Conservation (phyloP, 169 alveolate species). For the Plasmodium cynomolgi region DNA sequence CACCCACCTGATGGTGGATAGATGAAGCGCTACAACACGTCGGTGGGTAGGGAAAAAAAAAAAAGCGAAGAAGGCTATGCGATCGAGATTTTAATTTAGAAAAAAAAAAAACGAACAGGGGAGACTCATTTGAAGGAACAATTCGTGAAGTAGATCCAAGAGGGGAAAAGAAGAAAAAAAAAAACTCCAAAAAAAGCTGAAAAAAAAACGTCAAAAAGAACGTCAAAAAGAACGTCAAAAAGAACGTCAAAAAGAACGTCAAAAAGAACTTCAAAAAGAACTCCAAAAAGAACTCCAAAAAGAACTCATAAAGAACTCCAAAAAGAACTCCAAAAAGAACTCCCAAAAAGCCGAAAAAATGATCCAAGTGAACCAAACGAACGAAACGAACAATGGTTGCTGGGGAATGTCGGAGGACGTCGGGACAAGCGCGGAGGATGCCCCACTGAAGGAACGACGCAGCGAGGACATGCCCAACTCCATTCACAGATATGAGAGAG, state of each 20-base stretch:
- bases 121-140: neutral
- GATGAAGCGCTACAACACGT: neutral
- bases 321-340: no score
- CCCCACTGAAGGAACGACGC: neutral
- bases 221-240: neutral
- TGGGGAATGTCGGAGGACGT: neutral
- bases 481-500: slow-evolving; percentile 42
- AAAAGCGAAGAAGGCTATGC: neutral
- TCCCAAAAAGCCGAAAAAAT: neutral
- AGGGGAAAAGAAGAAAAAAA: neutral
- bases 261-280: no score
- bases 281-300: neutral
- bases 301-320: neutral
- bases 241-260: no score
- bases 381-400: neutral
- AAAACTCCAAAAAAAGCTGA: neutral
- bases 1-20: neutral
- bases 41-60: neutral
- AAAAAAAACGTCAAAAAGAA: neutral
- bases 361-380: neutral
- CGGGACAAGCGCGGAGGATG: neutral
- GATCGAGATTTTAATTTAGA: neutral
- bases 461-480: neutral
- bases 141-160: neutral
- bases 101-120: neutral